Base-by-base conservation (phyloP, 148 eudicot species). In the Suaeda aralocaspica region DNA sequence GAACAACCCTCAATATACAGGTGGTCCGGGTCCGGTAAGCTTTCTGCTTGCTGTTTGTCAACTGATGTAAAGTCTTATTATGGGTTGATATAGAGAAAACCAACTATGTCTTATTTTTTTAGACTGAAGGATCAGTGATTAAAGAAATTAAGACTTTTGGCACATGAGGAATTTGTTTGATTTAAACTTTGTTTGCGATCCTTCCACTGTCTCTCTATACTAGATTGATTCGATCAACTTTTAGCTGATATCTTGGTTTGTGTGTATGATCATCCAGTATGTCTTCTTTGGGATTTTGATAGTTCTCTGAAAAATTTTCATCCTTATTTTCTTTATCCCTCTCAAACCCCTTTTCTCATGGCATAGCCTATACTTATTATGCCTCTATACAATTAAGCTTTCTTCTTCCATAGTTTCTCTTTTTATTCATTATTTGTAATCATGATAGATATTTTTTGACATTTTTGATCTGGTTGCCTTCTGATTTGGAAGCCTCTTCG, bases 401-500 rank as follows among this genome's bases (percentile, higher is more conserved):
- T n/a, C 44, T 34, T 16, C 14, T 21, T 21, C 24, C 50, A 13
- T 63, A 22, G 46, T 10, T 11, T 21, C 18, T 21, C 46, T 22
- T 33, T n/a, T n/a, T n/a, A 36, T 36, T 36, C 41, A 21, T 15
- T 25, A 60, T 60, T 29, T 53, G 58, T 24, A 21, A 21, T 18
- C 34, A 16, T 16, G 11, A 12, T 15, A 30, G 42, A 59, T 30
- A 12, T 62, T 50, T 66, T 71, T 19, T 50, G 26, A 59, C 12
- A 16, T 59, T 41, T 72, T 26, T 13, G 30, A 36, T 50, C 52
- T 59, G 16, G 61, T 70, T 21, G 6, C 31, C 0, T 45, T 71
- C 56, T 33, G 36, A 56, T 62, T 52, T 73, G 68, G 74, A 68
- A 89, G 96, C 86, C 89, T 74, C 76, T 78, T 75, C 88, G 70